Evolutionary conservation across 371 early-diverging fungal genomes (phyloP), one percentile per base, ranked within the genome.

Genomic region (Zychaea mexicana): DNA sequence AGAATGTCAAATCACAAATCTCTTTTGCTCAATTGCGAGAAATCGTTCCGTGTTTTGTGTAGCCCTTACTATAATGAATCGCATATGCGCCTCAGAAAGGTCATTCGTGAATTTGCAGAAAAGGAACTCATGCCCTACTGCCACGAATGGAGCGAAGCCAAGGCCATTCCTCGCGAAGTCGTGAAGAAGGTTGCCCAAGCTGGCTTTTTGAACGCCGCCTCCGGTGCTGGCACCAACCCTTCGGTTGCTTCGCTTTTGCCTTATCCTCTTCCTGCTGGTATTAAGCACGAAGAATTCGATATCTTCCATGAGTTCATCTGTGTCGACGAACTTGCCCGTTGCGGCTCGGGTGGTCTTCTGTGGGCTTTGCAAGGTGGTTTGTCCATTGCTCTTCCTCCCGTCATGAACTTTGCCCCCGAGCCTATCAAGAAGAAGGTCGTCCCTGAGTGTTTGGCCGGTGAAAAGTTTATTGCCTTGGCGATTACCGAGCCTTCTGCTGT

Each of bases 131-230:
- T 88, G 82, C 93, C 94, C 15, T 88, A 79, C 75, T 84, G 86
- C 61, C 87, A 88, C 66, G 91, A 93, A 70, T 95, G 95, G 94
- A 93, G 93, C 62, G 94, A 95, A 72, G 87, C 85, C 53, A 94
- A 93, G 71, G 74, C 83, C 33, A 84, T 93, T 52, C 94, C 94
- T 24, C 84, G 78, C 47, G 73, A 72, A 27, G 69, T 94, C 12
- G 90, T 90, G 64, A 78, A 79, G 61, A 86, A 89, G 64, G 87
- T 86, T 21, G 95, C 86, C 47, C 70, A 88, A 62, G 73, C 84
- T 27, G 94, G 95, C 64, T 76, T 93, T 36, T 83, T 94, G 59
- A 30, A 21, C 22, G 83, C 85, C 13, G 82, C 73, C 10, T 77
- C 90, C 6, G 85, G 84, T 46, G 92, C 91, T 70, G 77, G 75